Evolutionary conservation across 2,329 filamentous ascomycete genomes (phyloP), one percentile per base, ranked within the genome.

Genomic region (Pseudocercospora eumusae): DNA sequence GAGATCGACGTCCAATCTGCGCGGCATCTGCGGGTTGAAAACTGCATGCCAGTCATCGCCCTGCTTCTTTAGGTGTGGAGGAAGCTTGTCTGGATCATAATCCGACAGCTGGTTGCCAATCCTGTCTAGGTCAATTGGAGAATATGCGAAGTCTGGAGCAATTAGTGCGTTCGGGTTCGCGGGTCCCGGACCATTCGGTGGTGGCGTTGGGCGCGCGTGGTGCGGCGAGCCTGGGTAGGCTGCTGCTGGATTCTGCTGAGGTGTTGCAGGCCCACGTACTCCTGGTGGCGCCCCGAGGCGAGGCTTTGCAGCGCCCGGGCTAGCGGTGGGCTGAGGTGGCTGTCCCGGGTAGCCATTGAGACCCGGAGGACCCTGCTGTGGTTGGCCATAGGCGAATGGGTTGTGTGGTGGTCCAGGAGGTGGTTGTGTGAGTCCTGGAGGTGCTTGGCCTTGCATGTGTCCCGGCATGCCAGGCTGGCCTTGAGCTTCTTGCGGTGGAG

Each of bases 31-130:
- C 49, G 93, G 92, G 78, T 99, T 72, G 84, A 97, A 99, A 67
- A 98, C 91, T 49, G 91, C 93, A 75, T 96, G 96, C 95, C 95
- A 99, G 75, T 98, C 95, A 49, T 86, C 82, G 28, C 91, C 90
- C 61, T 92, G 90, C 75, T 93, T 93, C 84, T 98, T 98, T 66
- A 92, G 86, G 70, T 92, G 88, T 1, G 89, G 85, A 28, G 93
- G 92, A 44, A 98, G 83, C 64, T 91, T 86, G 64, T 97, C 92
- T 6, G 90, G 86, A 69, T 96, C 92, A 63, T 97, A 84, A 68
- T 98, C 93, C 56, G 91, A 91, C 27, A 97, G 83, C 57, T 89
- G 86, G 70, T 90, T 90, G 62, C 86, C 85, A 18, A 86, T 84
- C 70, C 80, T 79, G 18, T 74, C 74, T 8, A 75, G 63, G 56